Evolutionary conservation across 306 rosid species (phyloP), one percentile per base, ranked within the genome.

Genomic region (Alnus glutinosa): DNA sequence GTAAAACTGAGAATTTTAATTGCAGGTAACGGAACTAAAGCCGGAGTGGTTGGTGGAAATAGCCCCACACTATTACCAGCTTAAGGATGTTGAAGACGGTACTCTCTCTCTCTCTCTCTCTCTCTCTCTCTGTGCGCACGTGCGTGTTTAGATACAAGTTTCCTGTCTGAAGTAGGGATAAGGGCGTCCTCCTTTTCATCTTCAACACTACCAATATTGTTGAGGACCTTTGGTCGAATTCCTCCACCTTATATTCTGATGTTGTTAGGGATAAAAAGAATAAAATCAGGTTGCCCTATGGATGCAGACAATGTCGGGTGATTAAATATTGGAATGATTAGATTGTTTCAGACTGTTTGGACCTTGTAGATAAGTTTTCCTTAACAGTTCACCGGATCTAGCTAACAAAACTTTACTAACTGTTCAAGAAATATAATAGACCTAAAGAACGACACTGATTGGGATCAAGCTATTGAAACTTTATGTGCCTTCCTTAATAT

Each of bases 11-110:
- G 62, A 15, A 63, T 72, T 54, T 79, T 85, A 71, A 67, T 83
- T 80, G 44, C 88, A 94, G 97, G 89, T 90, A 76, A 92, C 94
- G 0, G 98, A 92, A 79, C 70, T 95, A 73, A 95, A 91, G 84
- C 96, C 97, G 3, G 98, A 95, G 32, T 95, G 98, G 99, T 78
- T 90, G 87, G 91, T 91, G 80, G 98, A 95, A 89, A 91, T 95
- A 73, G 99, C 98, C 70, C 99, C 98, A 5, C 99, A 93, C 73
- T 95, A 89, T 86, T 95, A 95, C 89, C 96, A 95, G 86, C 91
- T 85, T 4, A 93, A 95, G 82, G 97, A 95, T 79, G 98, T 91
- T 72, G 99, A 95, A 91, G 99, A 95, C 64, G 13, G 97, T 91
- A 92, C 48, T 75, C 85, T 80, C 75, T 84, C 80, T 71, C 75